These are phyloP conservation scores for Ophiostoma piceae DNA, from an alignment of 2,329 filamentous ascomycete species.

Conservation along the genomic window DNA sequence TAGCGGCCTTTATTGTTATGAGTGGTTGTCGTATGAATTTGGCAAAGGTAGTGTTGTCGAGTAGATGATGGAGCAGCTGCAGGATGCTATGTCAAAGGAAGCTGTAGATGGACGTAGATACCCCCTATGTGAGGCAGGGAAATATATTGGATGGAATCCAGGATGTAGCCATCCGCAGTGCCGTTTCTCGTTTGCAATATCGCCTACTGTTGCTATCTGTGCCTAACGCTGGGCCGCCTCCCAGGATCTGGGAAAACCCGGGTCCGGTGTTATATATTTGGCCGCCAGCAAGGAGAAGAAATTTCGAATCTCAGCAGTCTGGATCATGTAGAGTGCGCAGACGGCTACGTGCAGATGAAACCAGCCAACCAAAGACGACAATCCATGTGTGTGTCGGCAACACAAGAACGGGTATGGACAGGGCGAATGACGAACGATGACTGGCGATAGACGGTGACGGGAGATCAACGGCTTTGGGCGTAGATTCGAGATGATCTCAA, in stretches of 20 bases:
- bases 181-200: not conserved
- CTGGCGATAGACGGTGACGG: not conserved
- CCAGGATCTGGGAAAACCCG: not conserved
- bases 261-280: not conserved
- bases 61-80: not conserved
- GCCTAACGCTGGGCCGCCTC: not conserved
- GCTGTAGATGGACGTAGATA: not conserved
- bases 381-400: not conserved
- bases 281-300: not conserved
- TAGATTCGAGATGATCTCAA: not conserved
- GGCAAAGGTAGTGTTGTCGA: not conserved
- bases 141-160: not conserved
- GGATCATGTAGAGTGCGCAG: not conserved
- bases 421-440: not conserved
- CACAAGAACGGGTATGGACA: not conserved
- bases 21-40: not conserved
- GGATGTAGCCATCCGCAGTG: not conserved
- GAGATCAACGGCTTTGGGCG: not conserved
- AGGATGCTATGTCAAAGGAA: not conserved
- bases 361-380: not conserved
- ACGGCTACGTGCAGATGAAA: not conserved
- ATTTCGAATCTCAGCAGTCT: not conserved
- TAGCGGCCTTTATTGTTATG: not conserved
- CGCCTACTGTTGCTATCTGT: not conserved
- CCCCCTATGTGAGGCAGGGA: not conserved